A percentile compares a stretch with the other conserved stretches of the same genome.
Conservation (phyloP, 106 monocot species). For the Iris macrosiphon region DNA sequence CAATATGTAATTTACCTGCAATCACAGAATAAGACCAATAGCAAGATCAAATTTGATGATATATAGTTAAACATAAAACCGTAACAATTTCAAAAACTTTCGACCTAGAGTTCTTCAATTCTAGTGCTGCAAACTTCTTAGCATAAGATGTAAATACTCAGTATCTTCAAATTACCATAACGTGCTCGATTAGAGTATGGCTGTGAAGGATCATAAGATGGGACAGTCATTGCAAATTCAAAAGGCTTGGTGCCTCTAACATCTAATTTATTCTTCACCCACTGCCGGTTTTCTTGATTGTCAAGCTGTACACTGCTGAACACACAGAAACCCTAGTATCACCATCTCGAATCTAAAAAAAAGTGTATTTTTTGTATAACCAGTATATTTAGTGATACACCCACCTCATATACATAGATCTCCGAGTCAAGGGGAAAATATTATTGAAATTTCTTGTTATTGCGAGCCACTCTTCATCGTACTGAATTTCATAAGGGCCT, state of each 20-base stretch:
- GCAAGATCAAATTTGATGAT: too few relatives aligned
- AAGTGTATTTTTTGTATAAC: not conserved
- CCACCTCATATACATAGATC: slow-evolving; percentile 18
- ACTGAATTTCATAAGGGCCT: slow-evolving; percentile 76
- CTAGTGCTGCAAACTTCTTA: too few relatives aligned
- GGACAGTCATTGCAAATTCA: slow-evolving; percentile 53
- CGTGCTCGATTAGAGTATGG: slow-evolving; percentile 1
- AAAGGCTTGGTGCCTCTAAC: slow-evolving; percentile 65
- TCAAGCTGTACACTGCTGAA: slow-evolving; percentile 41
- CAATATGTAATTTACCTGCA: too few relatives aligned
- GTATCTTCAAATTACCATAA: slow-evolving; percentile 20
- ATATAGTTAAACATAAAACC: too few relatives aligned
- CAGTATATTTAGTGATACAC: not conserved
- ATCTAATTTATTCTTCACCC: slow-evolving; percentile 60
- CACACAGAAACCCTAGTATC: not conserved
- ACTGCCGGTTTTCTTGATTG: slow-evolving; percentile 39
- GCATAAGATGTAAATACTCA: not conserved
- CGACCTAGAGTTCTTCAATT: too few relatives aligned
- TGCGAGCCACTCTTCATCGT: slow-evolving; percentile 96
- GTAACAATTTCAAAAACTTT: too few relatives aligned
- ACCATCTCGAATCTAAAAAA: not conserved
- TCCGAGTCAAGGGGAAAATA: slow-evolving; percentile 58
- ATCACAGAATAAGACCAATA: too few relatives aligned
- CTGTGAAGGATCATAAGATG: slow-evolving; percentile 42
- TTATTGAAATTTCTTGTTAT: slow-evolving; percentile 65